Conservation (phyloP, 73 alveolate genomes). For the Uronychia binucleata region DNA sequence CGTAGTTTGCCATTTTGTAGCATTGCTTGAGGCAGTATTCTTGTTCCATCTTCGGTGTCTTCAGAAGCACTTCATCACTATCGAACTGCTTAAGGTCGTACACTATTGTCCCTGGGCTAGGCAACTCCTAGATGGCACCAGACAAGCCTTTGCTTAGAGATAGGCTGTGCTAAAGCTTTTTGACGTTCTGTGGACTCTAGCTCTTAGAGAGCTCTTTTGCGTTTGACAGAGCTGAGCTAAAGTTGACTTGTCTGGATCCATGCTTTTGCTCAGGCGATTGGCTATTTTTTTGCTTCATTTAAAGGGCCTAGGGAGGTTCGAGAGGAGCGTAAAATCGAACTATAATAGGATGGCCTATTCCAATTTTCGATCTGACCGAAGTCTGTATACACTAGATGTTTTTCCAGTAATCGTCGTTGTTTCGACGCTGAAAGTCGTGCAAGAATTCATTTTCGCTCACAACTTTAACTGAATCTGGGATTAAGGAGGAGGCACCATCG, state of each 20-base stretch:
- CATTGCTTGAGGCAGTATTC: constrained; percentile 26
- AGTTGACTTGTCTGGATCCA: no score
- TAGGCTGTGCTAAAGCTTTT: no score
- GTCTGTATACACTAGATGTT: constrained; percentile 56
- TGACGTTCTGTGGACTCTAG: no score
- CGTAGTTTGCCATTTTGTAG: constrained; percentile 46
- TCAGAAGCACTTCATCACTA: constrained; percentile 12
- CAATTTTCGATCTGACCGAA: constrained; percentile 42
- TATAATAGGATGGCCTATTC: constrained; percentile 59
- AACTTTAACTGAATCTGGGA: constrained; percentile 31
- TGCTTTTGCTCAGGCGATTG: no score
- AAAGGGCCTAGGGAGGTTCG: no score
- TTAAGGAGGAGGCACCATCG: constrained; percentile 1
- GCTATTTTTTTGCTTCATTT: no score
- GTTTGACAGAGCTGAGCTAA: no score
- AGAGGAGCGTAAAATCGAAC: constrained; percentile 61
- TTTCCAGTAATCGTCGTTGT: constrained; percentile 62
- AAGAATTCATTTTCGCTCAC: constrained; percentile 58
- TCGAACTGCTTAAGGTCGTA: constrained; percentile 6
- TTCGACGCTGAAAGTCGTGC: constrained; percentile 44
- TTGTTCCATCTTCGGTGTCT: constrained; percentile 1
- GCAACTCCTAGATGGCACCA: no score
- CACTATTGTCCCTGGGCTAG: constrained; percentile 1
- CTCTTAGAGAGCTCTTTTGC: no score
- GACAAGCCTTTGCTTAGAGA: no score